Evolutionary conservation across 768 basidiomycete species (phyloP).

Genomic region (Chalciporus pseudorubinellus): DNA sequence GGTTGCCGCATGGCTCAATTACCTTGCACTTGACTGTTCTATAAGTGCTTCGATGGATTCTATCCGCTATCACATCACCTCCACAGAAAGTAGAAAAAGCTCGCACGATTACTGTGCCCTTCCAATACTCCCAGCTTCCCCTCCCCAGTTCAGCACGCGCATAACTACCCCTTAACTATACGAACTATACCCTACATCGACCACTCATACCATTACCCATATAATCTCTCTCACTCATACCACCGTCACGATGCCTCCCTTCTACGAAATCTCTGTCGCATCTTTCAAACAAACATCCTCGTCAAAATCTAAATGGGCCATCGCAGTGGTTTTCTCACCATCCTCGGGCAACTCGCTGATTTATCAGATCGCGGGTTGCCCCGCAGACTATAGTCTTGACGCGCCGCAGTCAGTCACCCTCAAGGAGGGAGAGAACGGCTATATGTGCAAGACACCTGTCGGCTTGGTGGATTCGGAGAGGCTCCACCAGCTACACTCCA

Average conservation of each 20-base stretch:
- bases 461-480: conserved; percentile 29
- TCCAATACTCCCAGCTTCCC: conserved; percentile 1
- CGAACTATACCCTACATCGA: neutral
- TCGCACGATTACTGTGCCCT: neutral
- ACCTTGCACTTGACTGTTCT: neutral
- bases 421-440: conserved; percentile 29
- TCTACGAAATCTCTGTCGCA: conserved; percentile 33
- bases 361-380: conserved; percentile 30
- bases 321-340: conserved; percentile 28
- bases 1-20: conserved; percentile 19
- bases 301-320: conserved; percentile 23
- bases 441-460: conserved; percentile 20
- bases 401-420: conserved; percentile 34
- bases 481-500: conserved; percentile 27
- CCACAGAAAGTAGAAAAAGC: conserved; percentile 22
- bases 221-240: conserved; percentile 1
- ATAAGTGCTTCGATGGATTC: conserved; percentile 12
- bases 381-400: conserved; percentile 29
- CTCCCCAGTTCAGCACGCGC: neutral
- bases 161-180: neutral
- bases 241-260: conserved; percentile 28
- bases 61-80: conserved; percentile 16
- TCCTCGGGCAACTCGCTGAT: conserved; percentile 29
- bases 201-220: neutral
- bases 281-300: conserved; percentile 24